Conservation (phyloP, 768 basidiomycete species). For the Pisolithus albus region DNA sequence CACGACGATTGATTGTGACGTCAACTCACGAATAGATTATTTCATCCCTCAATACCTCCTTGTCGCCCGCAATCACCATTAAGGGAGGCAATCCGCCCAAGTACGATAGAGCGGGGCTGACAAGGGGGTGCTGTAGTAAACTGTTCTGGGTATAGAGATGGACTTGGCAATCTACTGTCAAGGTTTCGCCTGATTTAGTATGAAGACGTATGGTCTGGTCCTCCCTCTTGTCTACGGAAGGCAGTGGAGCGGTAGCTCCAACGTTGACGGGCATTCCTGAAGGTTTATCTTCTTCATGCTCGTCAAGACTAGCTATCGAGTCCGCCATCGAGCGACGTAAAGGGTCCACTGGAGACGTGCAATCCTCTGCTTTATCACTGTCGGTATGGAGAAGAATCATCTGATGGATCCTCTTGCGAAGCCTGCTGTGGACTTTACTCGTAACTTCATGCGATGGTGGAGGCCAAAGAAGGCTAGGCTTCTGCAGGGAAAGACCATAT, state of each 20-base stretch:
- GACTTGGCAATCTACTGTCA: slow-evolving; percentile 61
- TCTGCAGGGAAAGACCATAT: slow-evolving; percentile 73
- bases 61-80: slow-evolving; percentile 77
- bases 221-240: slow-evolving; percentile 29
- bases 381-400: slow-evolving; percentile 35
- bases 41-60: slow-evolving; percentile 90
- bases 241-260: slow-evolving; percentile 42
- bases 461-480: slow-evolving; percentile 74
- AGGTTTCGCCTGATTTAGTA: slow-evolving; percentile 42
- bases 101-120: slow-evolving; percentile 75
- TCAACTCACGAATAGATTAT: slow-evolving; percentile 70
- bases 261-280: slow-evolving; percentile 37
- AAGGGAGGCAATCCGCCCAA: slow-evolving; percentile 89
- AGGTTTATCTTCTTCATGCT: slow-evolving; percentile 9
- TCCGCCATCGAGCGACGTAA: not conserved
- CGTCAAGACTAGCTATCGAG: slow-evolving; percentile 7
- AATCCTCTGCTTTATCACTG: slow-evolving; percentile 6
- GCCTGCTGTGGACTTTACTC: slow-evolving; percentile 44
- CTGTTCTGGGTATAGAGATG: slow-evolving; percentile 85
- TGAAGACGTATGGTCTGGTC: slow-evolving; percentile 41
- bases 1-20: not conserved
- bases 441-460: slow-evolving; percentile 65
- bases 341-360: not conserved
- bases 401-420: slow-evolving; percentile 57
- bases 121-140: slow-evolving; percentile 68